phyloP scores from a whole-genome alignment of 2,329 filamentous ascomycete genomes.

The Geoglossum cookeanum region DNA sequence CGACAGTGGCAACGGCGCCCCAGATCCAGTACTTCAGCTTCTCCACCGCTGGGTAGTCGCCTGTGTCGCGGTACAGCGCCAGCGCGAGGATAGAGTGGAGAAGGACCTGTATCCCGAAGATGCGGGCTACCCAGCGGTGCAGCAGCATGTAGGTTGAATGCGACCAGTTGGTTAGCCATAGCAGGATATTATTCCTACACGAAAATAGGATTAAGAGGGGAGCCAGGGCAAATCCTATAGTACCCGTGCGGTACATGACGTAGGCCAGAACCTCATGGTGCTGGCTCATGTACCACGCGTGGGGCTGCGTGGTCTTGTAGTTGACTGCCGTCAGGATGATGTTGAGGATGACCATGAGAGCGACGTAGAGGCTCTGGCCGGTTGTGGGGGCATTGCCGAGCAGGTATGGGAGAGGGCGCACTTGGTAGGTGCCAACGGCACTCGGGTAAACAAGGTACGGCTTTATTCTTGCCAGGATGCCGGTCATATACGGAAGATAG shows the following conservation, averaged over 20 bases:
- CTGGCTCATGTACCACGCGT: constrained; percentile 12
- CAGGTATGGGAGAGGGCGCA: constrained; percentile 17
- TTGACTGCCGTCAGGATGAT: constrained; percentile 15
- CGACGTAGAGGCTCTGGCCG: constrained; percentile 27
- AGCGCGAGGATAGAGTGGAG: constrained; percentile 29
- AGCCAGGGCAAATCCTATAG: constrained; percentile 22
- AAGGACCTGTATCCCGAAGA: constrained; percentile 26
- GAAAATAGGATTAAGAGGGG: constrained; percentile 27
- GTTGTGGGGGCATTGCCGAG: constrained; percentile 23
- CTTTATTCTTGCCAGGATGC: constrained; percentile 13
- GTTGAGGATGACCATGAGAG: constrained; percentile 22
- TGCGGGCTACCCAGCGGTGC: constrained; percentile 29
- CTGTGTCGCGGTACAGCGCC: constrained; percentile 15
- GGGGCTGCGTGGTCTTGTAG: constrained; percentile 7
- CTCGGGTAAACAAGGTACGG: constrained; percentile 19
- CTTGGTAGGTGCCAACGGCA: constrained; percentile 16
- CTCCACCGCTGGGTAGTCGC: constrained; percentile 14
- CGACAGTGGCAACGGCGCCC: constrained; percentile 24
- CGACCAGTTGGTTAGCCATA: constrained; percentile 30
- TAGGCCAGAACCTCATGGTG: constrained; percentile 17
- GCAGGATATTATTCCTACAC: constrained; percentile 28
- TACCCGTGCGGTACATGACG: constrained; percentile 24
- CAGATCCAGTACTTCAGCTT: constrained; percentile 24
- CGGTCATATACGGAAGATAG: constrained; percentile 14
- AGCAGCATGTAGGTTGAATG: constrained; percentile 30